Evolutionary conservation across 805 yeast genomes (phyloP).

Genomic region (Lipomyces spencermartinsiae): DNA sequence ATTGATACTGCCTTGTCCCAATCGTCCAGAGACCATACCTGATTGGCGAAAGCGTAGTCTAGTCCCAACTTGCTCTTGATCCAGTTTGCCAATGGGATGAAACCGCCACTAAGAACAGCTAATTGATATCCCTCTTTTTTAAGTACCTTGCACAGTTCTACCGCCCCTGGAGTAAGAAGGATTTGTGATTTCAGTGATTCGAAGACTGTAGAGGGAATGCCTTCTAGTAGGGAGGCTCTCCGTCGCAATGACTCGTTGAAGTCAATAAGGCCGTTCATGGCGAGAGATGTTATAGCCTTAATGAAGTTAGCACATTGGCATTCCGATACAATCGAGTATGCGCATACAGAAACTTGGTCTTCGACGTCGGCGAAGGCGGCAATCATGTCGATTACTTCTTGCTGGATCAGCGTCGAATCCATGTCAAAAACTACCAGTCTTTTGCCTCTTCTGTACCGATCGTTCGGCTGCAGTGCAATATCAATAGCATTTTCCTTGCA

Average conservation of each 20-base stretch:
- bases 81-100: constrained; percentile 82
- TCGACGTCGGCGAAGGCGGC: constrained; percentile 95
- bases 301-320: background rate
- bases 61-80: constrained; percentile 70
- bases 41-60: constrained; percentile 90
- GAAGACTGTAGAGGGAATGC: constrained; percentile 80
- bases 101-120: constrained; percentile 95
- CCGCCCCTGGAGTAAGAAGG: constrained; percentile 83
- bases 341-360: constrained; percentile 70
- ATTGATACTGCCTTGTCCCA: background rate
- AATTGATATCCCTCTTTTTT: constrained; percentile 66
- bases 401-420: constrained; percentile 96
- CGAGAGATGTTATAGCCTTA: constrained; percentile 77
- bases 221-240: constrained; percentile 81
- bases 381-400: constrained; percentile 94
- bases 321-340: background rate
- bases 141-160: constrained; percentile 68
- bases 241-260: constrained; percentile 78
- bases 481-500: constrained; percentile 24
- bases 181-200: constrained; percentile 75
- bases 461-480: constrained; percentile 28
- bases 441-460: constrained; percentile 23
- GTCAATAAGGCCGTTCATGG: constrained; percentile 97
- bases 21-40: constrained; percentile 13
- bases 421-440: constrained; percentile 87